Conservation (phyloP, 73 alveolate species). For the Breviolum minutum region DNA sequence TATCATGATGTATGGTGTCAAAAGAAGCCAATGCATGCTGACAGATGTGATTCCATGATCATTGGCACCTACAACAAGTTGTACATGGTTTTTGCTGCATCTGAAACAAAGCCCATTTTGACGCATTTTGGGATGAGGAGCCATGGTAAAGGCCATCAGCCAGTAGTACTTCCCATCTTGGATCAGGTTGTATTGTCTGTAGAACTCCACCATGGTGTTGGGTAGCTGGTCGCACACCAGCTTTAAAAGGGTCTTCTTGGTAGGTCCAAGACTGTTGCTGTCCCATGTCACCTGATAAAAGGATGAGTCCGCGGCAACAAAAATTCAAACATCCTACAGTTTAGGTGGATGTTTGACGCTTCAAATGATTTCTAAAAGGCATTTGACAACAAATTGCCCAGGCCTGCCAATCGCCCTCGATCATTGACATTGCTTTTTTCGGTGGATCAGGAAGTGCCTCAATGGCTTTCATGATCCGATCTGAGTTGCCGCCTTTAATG, state of each 20-base stretch:
- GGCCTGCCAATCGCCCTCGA: slow-evolving; percentile 94
- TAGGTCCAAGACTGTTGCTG: slow-evolving; percentile 76
- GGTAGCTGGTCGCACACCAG: slow-evolving; percentile 95
- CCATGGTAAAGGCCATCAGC: slow-evolving; percentile 93
- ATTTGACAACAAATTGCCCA: neutral
- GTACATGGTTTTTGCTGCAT: too few relatives aligned
- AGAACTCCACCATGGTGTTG: slow-evolving; percentile 94
- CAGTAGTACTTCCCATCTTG: slow-evolving; percentile 93
- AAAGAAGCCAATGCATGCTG: neutral
- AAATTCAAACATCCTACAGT: neutral
- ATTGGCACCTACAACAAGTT: neutral
- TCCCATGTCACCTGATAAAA: slow-evolving; percentile 55
- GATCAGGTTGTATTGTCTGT: slow-evolving; percentile 89
- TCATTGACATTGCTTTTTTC: slow-evolving; percentile 49
- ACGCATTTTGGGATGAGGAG: neutral
- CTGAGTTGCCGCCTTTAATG: slow-evolving; percentile 30
- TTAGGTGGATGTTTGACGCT: neutral
- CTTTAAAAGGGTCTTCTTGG: slow-evolving; percentile 85
- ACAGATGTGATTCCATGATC: neutral
- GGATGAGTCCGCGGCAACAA: neutral
- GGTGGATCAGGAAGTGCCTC: slow-evolving; percentile 63
- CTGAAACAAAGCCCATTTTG: too few relatives aligned
- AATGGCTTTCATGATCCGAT: slow-evolving; percentile 55
- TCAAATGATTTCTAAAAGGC: neutral
- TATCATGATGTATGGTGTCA: neutral